Evolutionary conservation across 768 basidiomycete genomes (phyloP).

Genomic region (Tephrocybe sp.): DNA sequence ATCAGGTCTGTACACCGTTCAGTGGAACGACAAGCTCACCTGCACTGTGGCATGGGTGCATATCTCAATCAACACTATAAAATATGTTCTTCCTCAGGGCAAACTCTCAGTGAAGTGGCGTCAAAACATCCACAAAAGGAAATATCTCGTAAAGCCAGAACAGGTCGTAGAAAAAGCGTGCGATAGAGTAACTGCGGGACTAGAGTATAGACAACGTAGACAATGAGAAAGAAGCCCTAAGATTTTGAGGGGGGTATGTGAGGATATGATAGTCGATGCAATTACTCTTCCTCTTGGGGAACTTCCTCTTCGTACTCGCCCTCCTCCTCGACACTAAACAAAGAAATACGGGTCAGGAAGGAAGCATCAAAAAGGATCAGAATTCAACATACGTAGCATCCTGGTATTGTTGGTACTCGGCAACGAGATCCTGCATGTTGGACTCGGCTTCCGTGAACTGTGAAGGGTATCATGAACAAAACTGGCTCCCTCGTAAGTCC

Average conservation of each 20-base stretch:
- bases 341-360: neutral
- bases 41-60: too few species aligned
- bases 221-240: slow-evolving; percentile 10
- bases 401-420: slow-evolving; percentile 97
- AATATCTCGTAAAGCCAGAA: slow-evolving; percentile 20
- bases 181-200: slow-evolving; percentile 31
- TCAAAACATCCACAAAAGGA: slow-evolving; percentile 29
- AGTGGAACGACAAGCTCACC: too few species aligned
- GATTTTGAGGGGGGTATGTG: slow-evolving; percentile 19
- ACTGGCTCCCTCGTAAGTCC: too few species aligned
- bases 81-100: neutral
- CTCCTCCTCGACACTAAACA: slow-evolving; percentile 74
- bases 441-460: slow-evolving; percentile 97
- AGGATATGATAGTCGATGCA: slow-evolving; percentile 19
- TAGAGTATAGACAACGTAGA: slow-evolving; percentile 19
- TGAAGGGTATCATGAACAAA: slow-evolving; percentile 12
- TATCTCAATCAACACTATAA: too few species aligned
- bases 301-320: slow-evolving; percentile 86
- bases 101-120: too few species aligned
- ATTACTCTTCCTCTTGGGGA: slow-evolving; percentile 53
- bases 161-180: slow-evolving; percentile 34
- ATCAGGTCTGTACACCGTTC: too few species aligned
- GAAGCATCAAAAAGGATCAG: neutral
- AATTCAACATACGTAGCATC: slow-evolving; percentile 75
- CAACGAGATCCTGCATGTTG: slow-evolving; percentile 98